These are phyloP conservation scores for Oryza rufipogon DNA, from an alignment of 176 grass and related monocot genomes.

Conservation along the genomic window DNA sequence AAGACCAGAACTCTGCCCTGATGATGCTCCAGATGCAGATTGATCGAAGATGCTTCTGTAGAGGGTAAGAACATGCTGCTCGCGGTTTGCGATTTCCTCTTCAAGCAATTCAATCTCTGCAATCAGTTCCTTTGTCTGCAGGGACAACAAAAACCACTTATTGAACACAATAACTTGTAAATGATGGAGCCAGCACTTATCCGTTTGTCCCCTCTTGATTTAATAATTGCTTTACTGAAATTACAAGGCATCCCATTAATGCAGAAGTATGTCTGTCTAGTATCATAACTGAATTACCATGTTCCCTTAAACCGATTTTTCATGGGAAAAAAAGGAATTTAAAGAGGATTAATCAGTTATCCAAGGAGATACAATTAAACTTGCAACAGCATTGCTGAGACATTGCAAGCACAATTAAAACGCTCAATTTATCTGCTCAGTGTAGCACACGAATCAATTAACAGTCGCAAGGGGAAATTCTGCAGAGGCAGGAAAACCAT, in stretches of 20 bases:
- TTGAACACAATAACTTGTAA: neutral
- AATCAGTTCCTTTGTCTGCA: conserved; percentile 83
- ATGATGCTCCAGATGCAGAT: conserved; percentile 64
- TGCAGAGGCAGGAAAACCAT: neutral
- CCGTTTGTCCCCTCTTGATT: neutral
- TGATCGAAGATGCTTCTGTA: conserved; percentile 98
- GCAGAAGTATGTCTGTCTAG: too few relatives aligned
- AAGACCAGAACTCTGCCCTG: conserved; percentile 78
- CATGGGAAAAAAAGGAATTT: neutral
- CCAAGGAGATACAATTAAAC: neutral
- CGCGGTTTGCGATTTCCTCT: conserved; percentile 88
- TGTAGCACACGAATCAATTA: neutral
- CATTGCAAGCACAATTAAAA: neutral
- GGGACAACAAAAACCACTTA: conserved; percentile 8
- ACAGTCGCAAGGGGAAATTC: neutral
- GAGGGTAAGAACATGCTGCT: conserved; percentile 93
- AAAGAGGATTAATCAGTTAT: neutral
- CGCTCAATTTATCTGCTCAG: neutral
- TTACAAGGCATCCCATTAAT: neutral
- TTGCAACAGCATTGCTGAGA: neutral
- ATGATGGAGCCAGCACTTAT: neutral
- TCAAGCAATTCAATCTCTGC: conserved; percentile 92
- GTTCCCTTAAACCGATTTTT: neutral
- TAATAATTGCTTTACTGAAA: neutral
- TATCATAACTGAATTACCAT: neutral